Evolutionary conservation across 225 moss, liverwort and hornwort species (phyloP).

Genomic region (Asterella californica): DNA sequence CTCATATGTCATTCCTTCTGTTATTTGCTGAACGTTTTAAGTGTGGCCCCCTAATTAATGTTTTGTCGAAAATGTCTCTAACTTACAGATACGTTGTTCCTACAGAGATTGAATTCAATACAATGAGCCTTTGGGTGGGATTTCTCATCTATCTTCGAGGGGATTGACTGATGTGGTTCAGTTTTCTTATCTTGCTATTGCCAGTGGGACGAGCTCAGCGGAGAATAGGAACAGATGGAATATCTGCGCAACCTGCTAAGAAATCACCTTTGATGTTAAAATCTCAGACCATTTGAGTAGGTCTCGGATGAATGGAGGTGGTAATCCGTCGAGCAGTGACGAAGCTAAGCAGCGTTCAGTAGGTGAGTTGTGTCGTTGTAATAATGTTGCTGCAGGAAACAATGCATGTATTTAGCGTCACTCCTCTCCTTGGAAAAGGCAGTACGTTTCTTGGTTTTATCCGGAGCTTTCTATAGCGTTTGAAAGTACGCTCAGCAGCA

Average conservation of each 20-base stretch:
- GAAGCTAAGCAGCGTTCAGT: not conserved
- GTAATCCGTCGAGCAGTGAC: not conserved
- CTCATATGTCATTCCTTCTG: too few species aligned
- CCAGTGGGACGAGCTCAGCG: constrained; percentile 47
- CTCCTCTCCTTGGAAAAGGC: not conserved
- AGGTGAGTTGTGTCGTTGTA: not conserved
- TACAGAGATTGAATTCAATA: not conserved
- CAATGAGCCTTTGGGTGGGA: too few species aligned
- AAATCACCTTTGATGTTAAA: constrained; percentile 20
- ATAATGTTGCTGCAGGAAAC: not conserved
- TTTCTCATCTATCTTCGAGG: not conserved
- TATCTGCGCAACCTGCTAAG: constrained; percentile 29
- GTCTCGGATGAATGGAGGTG: not conserved
- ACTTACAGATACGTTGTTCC: not conserved
- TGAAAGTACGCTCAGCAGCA: not conserved
- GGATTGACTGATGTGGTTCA: not conserved
- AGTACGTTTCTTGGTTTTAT: not conserved
- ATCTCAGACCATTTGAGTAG: too few species aligned
- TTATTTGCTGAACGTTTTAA: not conserved
- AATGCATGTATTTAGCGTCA: not conserved
- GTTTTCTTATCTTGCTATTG: not conserved
- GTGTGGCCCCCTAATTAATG: too few species aligned
- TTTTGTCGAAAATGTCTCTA: too few species aligned
- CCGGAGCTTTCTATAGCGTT: not conserved
- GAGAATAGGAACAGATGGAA: constrained; percentile 31